Base-by-base conservation (phyloP, 2,329 filamentous ascomycete genomes). In the Scedosporium minutisporum region DNA sequence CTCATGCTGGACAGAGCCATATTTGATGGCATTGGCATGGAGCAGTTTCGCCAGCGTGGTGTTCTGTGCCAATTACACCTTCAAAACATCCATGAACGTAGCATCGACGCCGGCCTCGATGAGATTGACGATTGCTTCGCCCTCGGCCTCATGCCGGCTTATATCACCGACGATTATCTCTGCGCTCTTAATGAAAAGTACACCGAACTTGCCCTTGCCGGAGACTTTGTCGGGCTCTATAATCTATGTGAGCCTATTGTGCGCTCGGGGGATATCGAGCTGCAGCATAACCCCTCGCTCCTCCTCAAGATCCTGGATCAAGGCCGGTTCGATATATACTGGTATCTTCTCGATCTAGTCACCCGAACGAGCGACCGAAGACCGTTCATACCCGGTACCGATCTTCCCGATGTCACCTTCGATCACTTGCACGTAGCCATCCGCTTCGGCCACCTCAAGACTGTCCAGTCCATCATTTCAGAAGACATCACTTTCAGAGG, bases 341-440 rank as follows among this genome's bases (percentile, higher is more conserved):
- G 67, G 18, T 72, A 72, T 55, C 63, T 72, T 16, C 60, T 72
- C 2, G 69, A 68, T 6, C 65, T 70, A 4, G 64, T 69, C 6
- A 67, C 69, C 5, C 67, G 71, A 53, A 71, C 71, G 3, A 65
- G 58, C 12, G 62, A 63, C 7, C 57, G 63, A 16, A 41, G 60
- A 5, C 29, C 48, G 3, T 48, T 65, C 2, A 21, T 64, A 9
- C 63, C 64, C 5, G 63, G 65, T 23, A 57, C 61, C 1, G 65
- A 68, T 6, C 64, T 67, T 12, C 33, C 65, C 7, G 69, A 72
- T 38, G 64, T 72, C 4, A 72, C 70, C 2, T 67, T 66, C n/a
- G 64, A 72, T 25, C 70, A 70, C 0, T 63, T 72, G 7, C 69
- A 67, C 21, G 66, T 71, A 6, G 69, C 71, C 33, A 72, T 72